phyloP scores from a whole-genome alignment of 768 basidiomycete species.

The Russula olivacea region DNA sequence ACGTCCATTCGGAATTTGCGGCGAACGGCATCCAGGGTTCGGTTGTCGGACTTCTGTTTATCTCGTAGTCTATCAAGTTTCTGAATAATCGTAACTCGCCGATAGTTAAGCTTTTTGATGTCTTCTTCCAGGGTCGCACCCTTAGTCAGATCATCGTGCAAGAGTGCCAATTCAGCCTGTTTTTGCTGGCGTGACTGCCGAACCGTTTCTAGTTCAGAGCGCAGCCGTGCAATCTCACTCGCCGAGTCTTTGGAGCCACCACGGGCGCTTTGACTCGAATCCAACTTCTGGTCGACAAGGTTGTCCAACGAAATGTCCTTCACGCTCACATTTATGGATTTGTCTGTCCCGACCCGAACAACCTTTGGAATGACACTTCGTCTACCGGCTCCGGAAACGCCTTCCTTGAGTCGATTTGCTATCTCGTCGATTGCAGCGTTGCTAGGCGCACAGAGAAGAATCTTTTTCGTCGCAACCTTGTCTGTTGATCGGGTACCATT shows the following conservation, averaged over 20 bases:
- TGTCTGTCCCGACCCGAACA: constrained; percentile 82
- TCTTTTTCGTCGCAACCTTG: constrained; percentile 52
- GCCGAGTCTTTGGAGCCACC: constrained; percentile 46
- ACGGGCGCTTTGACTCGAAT: constrained; percentile 36
- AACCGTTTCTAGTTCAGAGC: constrained; percentile 63
- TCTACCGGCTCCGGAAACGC: constrained; percentile 55
- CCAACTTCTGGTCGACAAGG: constrained; percentile 73
- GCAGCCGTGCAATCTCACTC: constrained; percentile 52
- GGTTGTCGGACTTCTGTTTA: constrained; percentile 70
- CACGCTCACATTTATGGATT: constrained; percentile 68
- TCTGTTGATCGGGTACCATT: constrained; percentile 37
- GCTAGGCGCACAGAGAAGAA: constrained; percentile 93
- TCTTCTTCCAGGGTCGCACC: constrained; percentile 60
- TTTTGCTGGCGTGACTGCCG: constrained; percentile 56
- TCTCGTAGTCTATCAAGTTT: constrained; percentile 76
- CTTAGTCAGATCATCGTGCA: constrained; percentile 53
- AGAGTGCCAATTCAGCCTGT: constrained; percentile 49
- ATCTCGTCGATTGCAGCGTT: constrained; percentile 99
- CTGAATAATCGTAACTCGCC: constrained; percentile 56
- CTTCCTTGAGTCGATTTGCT: constrained; percentile 76
- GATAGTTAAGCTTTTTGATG: constrained; percentile 57
- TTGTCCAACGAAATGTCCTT: constrained; percentile 84
- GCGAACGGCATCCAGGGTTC: constrained; percentile 77
- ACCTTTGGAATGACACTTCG: constrained; percentile 60
- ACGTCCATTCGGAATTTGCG: constrained; percentile 69